Evolutionary conservation across 768 basidiomycete genomes (phyloP).

Genomic region (Russula vinacea): DNA sequence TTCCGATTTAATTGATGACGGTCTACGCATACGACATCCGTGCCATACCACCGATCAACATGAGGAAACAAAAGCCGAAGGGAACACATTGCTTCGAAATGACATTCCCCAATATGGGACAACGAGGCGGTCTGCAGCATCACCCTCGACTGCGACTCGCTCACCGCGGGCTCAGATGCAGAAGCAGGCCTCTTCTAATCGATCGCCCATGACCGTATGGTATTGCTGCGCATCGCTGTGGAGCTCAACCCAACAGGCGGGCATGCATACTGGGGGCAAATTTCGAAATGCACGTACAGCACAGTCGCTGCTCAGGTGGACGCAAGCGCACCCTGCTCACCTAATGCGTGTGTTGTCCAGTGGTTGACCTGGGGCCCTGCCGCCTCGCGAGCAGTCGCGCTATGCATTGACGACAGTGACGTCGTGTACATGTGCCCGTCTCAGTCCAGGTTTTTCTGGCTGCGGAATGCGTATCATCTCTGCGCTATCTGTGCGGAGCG

Average conservation of each 20-base stretch:
- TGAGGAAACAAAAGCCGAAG: slow-evolving; percentile 1
- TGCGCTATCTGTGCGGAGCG: background rate
- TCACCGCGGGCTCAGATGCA: slow-evolving; percentile 1
- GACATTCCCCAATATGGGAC: background rate
- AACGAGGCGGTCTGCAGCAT: background rate
- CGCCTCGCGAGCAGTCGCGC: slow-evolving; percentile 3
- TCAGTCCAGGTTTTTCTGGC: slow-evolving; percentile 8
- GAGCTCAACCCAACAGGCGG: background rate
- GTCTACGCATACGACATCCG: slow-evolving; percentile 17
- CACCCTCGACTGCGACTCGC: slow-evolving; percentile 6
- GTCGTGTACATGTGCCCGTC: background rate
- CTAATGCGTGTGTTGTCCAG: slow-evolving; percentile 13
- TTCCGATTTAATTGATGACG: slow-evolving; percentile 10
- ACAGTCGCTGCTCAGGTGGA: slow-evolving; percentile 12
- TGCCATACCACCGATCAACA: slow-evolving; percentile 12
- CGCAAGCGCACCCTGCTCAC: slow-evolving; percentile 8
- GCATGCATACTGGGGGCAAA: background rate
- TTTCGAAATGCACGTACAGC: slow-evolving; percentile 10
- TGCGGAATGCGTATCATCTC: slow-evolving; percentile 11
- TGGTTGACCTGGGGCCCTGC: slow-evolving; percentile 9
- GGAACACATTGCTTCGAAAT: slow-evolving; percentile 23
- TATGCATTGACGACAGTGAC: background rate
- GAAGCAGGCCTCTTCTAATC: background rate
- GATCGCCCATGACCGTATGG: background rate
- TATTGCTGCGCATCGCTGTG: background rate